These are phyloP conservation scores for Metschnikowia reukaufii DNA, from an alignment of 805 yeast genomes.

Conservation along the genomic window DNA sequence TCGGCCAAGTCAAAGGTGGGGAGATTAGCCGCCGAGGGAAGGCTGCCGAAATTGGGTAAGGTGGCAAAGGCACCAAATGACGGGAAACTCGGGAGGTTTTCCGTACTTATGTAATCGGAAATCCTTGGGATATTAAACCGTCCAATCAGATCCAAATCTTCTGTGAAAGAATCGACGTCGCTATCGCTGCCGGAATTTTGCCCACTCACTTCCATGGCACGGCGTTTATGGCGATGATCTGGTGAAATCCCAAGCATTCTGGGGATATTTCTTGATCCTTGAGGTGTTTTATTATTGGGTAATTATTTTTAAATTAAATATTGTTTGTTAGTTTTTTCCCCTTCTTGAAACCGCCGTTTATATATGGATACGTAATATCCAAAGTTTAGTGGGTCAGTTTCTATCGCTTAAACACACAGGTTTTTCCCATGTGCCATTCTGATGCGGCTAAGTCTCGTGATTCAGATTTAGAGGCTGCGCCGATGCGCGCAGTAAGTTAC, in stretches of 20 bases:
- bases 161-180: conserved; percentile 36
- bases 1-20: conserved; percentile 30
- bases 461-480: not conserved
- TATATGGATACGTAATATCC: too few relatives aligned
- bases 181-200: conserved; percentile 14
- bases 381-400: too few relatives aligned
- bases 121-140: conserved; percentile 30
- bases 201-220: not conserved
- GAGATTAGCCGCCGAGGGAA: conserved; percentile 23
- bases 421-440: not conserved
- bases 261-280: not conserved
- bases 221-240: not conserved
- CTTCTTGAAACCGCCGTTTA: too few relatives aligned
- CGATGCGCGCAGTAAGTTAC: not conserved
- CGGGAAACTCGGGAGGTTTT: conserved; percentile 23
- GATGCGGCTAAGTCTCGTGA: not conserved
- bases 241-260: conserved; percentile 1
- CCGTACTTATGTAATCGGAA: conserved; percentile 14
- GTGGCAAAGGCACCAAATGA: conserved; percentile 17
- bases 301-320: too few relatives aligned
- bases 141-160: conserved; percentile 55
- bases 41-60: conserved; percentile 24
- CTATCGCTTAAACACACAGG: not conserved
- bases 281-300: not conserved
- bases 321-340: too few relatives aligned